A percentile compares a stretch with the other conserved stretches of the same genome.
Evolutionary conservation across 441 rosid species (phyloP).

Genomic region (Euphorbia celastroides): DNA sequence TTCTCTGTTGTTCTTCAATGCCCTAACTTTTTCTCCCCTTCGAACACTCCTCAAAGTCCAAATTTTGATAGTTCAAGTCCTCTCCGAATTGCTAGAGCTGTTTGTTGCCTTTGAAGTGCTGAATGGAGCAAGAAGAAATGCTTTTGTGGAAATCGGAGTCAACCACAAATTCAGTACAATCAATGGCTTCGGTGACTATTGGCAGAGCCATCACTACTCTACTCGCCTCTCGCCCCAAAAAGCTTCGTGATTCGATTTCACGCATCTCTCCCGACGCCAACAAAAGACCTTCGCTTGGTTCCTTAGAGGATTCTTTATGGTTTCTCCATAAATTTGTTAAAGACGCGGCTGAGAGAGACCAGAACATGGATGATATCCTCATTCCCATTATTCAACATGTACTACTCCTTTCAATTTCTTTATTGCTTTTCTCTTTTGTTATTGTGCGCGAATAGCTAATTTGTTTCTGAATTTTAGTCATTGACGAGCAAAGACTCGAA

Average conservation of each 20-base stretch:
- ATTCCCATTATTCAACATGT: constrained; percentile 76
- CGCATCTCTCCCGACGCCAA: constrained; percentile 37
- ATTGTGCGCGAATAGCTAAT: neutral
- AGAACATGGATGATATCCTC: constrained; percentile 51
- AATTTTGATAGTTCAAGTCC: too few species aligned
- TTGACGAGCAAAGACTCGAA: constrained; percentile 50
- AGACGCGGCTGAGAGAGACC: constrained; percentile 49
- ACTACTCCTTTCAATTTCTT: constrained; percentile 1
- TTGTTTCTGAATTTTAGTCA: constrained; percentile 33
- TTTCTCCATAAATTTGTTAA: constrained; percentile 49
- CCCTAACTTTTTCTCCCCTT: neutral
- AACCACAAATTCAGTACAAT: constrained; percentile 35
- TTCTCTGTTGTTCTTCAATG: constrained; percentile 9
- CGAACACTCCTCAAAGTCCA: neutral
- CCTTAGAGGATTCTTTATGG: constrained; percentile 71
- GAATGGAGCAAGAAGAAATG: constrained; percentile 28
- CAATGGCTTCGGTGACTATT: constrained; percentile 54
- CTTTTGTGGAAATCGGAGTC: constrained; percentile 40
- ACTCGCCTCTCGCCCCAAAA: constrained; percentile 61
- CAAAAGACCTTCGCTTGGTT: constrained; percentile 42
- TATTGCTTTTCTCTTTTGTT: neutral
- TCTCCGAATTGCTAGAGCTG: neutral
- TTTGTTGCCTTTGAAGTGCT: neutral
- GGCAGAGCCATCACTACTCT: constrained; percentile 60
- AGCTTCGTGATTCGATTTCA: constrained; percentile 53